phyloP scores from a whole-genome alignment of 192 early-diverging fungal species.

The Gonapodya prolifera region DNA sequence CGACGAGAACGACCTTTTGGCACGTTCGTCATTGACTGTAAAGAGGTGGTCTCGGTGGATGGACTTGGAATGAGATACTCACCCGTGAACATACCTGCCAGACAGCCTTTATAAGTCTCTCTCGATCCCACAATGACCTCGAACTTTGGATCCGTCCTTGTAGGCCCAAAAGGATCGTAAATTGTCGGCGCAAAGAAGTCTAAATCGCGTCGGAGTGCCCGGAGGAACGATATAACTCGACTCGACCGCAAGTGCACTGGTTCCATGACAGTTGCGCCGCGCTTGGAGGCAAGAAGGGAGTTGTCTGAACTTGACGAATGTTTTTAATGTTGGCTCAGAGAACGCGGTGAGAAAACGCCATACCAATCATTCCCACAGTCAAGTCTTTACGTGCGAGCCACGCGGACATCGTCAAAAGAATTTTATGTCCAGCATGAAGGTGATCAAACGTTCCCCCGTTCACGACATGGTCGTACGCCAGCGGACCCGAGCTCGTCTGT shows the following conservation, averaged over 20 bases:
- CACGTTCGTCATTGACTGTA: conserved; percentile 66
- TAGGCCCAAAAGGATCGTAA: conserved; percentile 77
- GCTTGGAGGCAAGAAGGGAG: conserved; percentile 55
- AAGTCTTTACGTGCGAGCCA: conserved; percentile 49
- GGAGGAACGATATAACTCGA: conserved; percentile 47
- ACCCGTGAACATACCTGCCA: conserved; percentile 33
- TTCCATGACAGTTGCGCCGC: conserved; percentile 52
- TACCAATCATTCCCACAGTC: conserved; percentile 67
- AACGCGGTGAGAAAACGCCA: neutral
- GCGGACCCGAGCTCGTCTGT: neutral
- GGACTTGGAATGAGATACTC: neutral
- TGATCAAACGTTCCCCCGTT: conserved; percentile 97
- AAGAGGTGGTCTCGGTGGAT: neutral
- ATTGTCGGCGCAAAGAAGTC: conserved; percentile 51
- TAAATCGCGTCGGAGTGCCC: conserved; percentile 28
- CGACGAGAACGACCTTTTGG: conserved; percentile 29
- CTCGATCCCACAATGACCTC: conserved; percentile 68
- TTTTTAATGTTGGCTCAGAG: conserved; percentile 8
- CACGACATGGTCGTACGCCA: conserved; percentile 37
- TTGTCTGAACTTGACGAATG: conserved; percentile 24
- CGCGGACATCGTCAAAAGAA: conserved; percentile 70
- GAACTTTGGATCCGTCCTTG: conserved; percentile 53
- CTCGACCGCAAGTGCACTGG: conserved; percentile 44
- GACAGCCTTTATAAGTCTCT: conserved; percentile 67
- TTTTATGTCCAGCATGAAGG: conserved; percentile 88